Conservation (phyloP, 2,329 filamentous ascomycete species). For the Elsinoe necatrix region DNA sequence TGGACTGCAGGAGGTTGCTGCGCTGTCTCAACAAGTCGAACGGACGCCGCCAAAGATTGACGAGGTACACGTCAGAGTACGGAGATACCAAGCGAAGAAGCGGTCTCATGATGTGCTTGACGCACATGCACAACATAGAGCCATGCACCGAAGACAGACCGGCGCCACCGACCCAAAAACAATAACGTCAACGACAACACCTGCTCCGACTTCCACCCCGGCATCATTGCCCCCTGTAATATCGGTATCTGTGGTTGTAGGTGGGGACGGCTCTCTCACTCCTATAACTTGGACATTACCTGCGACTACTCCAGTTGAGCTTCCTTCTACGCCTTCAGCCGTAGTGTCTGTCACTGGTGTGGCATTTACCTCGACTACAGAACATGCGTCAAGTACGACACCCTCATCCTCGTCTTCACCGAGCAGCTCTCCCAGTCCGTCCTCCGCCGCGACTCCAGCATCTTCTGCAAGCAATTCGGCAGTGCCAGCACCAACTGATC, state of each 20-base stretch:
- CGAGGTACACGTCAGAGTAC: slow-evolving; percentile 9
- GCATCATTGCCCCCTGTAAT: background rate
- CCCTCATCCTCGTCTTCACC: background rate
- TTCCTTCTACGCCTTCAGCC: background rate
- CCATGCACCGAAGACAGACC: slow-evolving; percentile 11
- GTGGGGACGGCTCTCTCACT: background rate
- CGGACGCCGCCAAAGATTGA: slow-evolving; percentile 10
- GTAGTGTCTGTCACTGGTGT: slow-evolving; percentile 3
- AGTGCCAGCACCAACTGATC: background rate
- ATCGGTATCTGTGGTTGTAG: slow-evolving; percentile 2
- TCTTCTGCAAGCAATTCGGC: background rate
- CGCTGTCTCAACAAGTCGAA: background rate
- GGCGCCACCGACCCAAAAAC: slow-evolving; percentile 3
- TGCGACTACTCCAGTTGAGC: background rate
- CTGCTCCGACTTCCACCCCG: slow-evolving; percentile 11
- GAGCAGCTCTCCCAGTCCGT: background rate
- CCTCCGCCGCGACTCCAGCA: background rate
- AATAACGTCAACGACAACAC: slow-evolving; percentile 1
- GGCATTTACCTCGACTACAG: slow-evolving; percentile 1
- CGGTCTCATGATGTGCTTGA: slow-evolving; percentile 12
- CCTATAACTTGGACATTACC: background rate
- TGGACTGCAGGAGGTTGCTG: slow-evolving; percentile 10
- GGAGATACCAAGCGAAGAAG: slow-evolving; percentile 9
- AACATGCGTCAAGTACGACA: background rate
- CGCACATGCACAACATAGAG: slow-evolving; percentile 6